Percentiles rank a stretch among this genome's conserved stretches.
Conservation (phyloP, 2,329 filamentous ascomycete species). For the Penicillium rolfsii region DNA sequence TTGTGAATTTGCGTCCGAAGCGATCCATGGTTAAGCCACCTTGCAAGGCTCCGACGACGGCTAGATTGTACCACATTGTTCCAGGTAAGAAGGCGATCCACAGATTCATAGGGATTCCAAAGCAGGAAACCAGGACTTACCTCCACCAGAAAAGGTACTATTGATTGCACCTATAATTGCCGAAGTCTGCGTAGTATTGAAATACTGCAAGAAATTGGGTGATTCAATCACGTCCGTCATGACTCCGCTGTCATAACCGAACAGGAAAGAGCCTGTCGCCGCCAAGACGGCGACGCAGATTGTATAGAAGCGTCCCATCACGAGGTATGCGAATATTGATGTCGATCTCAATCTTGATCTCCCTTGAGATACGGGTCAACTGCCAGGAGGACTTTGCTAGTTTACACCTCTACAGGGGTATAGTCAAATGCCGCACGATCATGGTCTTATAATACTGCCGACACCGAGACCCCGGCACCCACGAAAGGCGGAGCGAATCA, state of each 20-base stretch:
- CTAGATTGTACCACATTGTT: slow-evolving; percentile 12
- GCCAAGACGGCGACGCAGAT: slow-evolving; percentile 47
- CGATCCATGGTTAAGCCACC: slow-evolving; percentile 63
- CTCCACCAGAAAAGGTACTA: slow-evolving; percentile 64
- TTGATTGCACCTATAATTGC: slow-evolving; percentile 65
- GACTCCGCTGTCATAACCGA: slow-evolving; percentile 50
- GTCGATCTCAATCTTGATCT: not conserved
- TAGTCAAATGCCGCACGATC: not conserved
- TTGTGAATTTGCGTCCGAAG: slow-evolving; percentile 62
- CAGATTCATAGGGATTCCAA: not conserved
- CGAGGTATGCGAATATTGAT: not conserved
- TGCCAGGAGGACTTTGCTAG: not conserved
- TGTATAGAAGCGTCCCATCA: slow-evolving; percentile 48
- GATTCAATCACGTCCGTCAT: slow-evolving; percentile 55
- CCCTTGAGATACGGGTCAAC: not conserved
- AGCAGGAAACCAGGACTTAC: slow-evolving; percentile 25
- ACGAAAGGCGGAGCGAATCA: slow-evolving; percentile 4
- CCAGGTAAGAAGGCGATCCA: not conserved
- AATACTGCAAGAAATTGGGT: slow-evolving; percentile 57
- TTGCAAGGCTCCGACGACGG: slow-evolving; percentile 57
- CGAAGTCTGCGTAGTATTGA: slow-evolving; percentile 55
- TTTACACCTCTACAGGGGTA: not conserved
- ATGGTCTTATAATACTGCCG: slow-evolving; percentile 1
- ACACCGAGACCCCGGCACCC: not conserved
- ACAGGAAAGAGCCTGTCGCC: slow-evolving; percentile 45